These are phyloP conservation scores for Pythium plurisporium DNA, from an alignment of 352 stramenopile genomes.

Conservation along the genomic window DNA sequence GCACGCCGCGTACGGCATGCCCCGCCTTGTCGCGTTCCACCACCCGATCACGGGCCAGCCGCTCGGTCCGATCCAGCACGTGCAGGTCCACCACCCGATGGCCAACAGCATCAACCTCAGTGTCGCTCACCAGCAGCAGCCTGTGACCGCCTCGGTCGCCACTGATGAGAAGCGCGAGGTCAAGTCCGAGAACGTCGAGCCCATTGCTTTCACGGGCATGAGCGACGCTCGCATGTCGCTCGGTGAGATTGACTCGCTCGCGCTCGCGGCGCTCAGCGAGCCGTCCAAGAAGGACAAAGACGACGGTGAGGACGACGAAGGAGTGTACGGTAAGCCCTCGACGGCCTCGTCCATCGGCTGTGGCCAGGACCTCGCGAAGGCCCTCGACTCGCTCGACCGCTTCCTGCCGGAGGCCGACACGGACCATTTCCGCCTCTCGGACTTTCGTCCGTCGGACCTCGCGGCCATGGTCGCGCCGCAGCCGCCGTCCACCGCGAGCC, in stretches of 20 bases:
- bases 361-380: slow-evolving; percentile 59
- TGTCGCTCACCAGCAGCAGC: slow-evolving; percentile 54
- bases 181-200: slow-evolving; percentile 48
- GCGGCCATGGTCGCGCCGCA: slow-evolving; percentile 14
- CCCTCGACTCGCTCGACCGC: slow-evolving; percentile 68
- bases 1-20: slow-evolving; percentile 18
- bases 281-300: slow-evolving; percentile 17
- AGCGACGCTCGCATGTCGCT: slow-evolving; percentile 38
- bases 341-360: slow-evolving; percentile 25
- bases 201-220: slow-evolving; percentile 53
- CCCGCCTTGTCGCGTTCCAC: slow-evolving; percentile 16
- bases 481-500: slow-evolving; percentile 6
- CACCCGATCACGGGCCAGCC: slow-evolving; percentile 19
- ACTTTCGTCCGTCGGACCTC: slow-evolving; percentile 20
- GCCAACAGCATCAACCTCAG: slow-evolving; percentile 50
- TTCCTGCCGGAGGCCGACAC: slow-evolving; percentile 63
- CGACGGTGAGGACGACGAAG: slow-evolving; percentile 8
- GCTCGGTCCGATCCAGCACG: slow-evolving; percentile 8
- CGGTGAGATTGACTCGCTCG: slow-evolving; percentile 51
- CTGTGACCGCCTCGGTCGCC: not conserved
- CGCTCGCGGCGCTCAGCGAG: slow-evolving; percentile 52
- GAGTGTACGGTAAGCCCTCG: slow-evolving; percentile 9
- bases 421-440: slow-evolving; percentile 43
- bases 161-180: slow-evolving; percentile 20
- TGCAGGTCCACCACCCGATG: slow-evolving; percentile 27